Base-by-base conservation (phyloP, 331 rosid genomes). In the Dryas integrifolia region DNA sequence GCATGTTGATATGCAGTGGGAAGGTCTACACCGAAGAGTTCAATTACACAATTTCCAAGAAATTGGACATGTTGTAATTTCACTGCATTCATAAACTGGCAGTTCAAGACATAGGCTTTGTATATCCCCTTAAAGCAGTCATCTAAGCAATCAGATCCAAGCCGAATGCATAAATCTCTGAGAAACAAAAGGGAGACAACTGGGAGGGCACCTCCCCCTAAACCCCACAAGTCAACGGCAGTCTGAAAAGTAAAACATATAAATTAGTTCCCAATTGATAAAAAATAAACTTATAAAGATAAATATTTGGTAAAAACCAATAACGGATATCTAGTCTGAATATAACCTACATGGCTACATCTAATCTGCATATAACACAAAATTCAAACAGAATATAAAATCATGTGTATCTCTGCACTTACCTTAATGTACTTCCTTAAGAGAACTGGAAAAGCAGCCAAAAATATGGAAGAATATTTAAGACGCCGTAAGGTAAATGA, bases 211-310 rank as follows among this genome's bases (percentile, higher is more conserved):
- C 97, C 98, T 65, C 92, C 97, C 15, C 98, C 96, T 7, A 94
- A 86, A 75, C 97, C 97, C 97, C 96, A 94, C 80, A 94, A 89
- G 82, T 94, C 97, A 75, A 94, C 88, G 65, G 85, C 92, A 74
- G 84, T 89, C 97, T 88, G 60, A 57, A 69, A 70, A 58, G 82
- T 43, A 62, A 80, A 13, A 55, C 63, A 73, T 3, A 70, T 60
- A 61, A 30, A 69, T 78, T 35, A 76, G 79, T 70, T 75, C 40
- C 21, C 13, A 46, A 5, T 15, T 56, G 43, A 21, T 49, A 4
- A 63, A 58, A 58, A 40, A 57, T 16, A 68, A 74, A 0, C 18
- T 26, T 52, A 14, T 9, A 41, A 26, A 5, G 9, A 72, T 2
- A 38, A 2, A 14, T 30, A 5, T 16, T 15, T 9, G 9, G 7